Conservation (phyloP, 1,139 yeast species). For the Geotrichum klebahnii region DNA sequence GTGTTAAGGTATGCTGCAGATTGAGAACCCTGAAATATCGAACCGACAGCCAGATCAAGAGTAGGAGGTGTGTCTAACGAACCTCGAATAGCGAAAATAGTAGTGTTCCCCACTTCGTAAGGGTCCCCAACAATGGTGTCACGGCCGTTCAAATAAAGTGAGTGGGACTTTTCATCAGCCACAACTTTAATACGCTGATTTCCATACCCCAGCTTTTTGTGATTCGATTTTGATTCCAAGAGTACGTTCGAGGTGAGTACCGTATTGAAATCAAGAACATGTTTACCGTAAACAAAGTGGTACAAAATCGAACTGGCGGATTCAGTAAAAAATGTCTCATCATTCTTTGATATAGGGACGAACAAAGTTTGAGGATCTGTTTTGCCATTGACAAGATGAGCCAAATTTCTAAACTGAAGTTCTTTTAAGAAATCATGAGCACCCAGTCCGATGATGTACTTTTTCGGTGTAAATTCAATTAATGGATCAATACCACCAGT, state of each 20-base stretch:
- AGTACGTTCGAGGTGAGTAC: slow-evolving; percentile 36
- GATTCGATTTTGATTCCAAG: slow-evolving; percentile 20
- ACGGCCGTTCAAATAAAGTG: slow-evolving; percentile 47
- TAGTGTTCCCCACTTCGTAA: slow-evolving; percentile 50
- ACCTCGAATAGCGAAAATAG: slow-evolving; percentile 60
- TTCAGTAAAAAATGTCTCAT: slow-evolving; percentile 28
- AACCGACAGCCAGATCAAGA: slow-evolving; percentile 51
- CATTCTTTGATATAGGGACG: slow-evolving; percentile 37
- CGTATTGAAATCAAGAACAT: slow-evolving; percentile 40
- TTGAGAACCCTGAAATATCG: slow-evolving; percentile 51
- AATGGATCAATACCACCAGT: slow-evolving; percentile 20
- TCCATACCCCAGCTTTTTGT: slow-evolving; percentile 39
- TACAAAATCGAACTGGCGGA: slow-evolving; percentile 49
- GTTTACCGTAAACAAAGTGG: slow-evolving; percentile 58
- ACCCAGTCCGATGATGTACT: slow-evolving; percentile 66
- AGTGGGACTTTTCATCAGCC: slow-evolving; percentile 33
- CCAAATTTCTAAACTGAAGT: slow-evolving; percentile 58
- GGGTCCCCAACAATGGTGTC: slow-evolving; percentile 46
- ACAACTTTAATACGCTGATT: slow-evolving; percentile 48
- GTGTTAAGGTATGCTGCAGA: slow-evolving; percentile 51
- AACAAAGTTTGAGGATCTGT: slow-evolving; percentile 55
- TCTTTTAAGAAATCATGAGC: slow-evolving; percentile 68
- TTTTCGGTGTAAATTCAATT: slow-evolving; percentile 59
- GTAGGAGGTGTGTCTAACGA: slow-evolving; percentile 56
- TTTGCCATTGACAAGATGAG: slow-evolving; percentile 50